These are phyloP conservation scores for Suhomyces canberraensis DNA, from an alignment of 805 yeast genomes.

Conservation along the genomic window DNA sequence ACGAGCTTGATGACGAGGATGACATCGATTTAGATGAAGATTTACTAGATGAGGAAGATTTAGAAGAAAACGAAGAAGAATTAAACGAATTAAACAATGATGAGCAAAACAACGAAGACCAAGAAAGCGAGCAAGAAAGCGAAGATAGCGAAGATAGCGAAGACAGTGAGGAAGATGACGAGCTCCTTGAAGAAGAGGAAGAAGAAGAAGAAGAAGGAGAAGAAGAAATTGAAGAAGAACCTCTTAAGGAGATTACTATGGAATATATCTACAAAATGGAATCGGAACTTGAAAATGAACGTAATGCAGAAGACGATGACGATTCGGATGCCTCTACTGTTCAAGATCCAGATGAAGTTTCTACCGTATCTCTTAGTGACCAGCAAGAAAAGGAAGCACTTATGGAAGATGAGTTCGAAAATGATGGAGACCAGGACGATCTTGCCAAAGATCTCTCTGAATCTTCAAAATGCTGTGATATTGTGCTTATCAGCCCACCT, in stretches of 20 bases:
- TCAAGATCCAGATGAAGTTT: constrained; percentile 19
- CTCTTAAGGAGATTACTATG: constrained; percentile 25
- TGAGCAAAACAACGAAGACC: constrained; percentile 12
- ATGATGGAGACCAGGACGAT: constrained; percentile 22
- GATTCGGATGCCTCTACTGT: constrained; percentile 17
- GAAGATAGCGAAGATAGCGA: constrained; percentile 14
- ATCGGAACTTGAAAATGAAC: constrained; percentile 8
- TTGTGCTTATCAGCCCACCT: constrained; percentile 47
- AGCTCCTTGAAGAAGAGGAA: constrained; percentile 3
- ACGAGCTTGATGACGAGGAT: constrained; percentile 12
- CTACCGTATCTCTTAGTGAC: constrained; percentile 15
- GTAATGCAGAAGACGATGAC: background rate
- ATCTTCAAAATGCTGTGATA: constrained; percentile 63
- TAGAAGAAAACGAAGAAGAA: constrained; percentile 14
- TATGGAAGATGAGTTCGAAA: constrained; percentile 14
- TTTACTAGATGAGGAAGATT: constrained; percentile 18
- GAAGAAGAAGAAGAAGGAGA: constrained; percentile 13
- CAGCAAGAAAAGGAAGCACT: constrained; percentile 15
- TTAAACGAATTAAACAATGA: constrained; percentile 17
- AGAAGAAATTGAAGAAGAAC: constrained; percentile 11
- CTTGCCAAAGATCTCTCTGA: constrained; percentile 34
- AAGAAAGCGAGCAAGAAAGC: constrained; percentile 11
- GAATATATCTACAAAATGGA: constrained; percentile 29
- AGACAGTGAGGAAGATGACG: constrained; percentile 15
- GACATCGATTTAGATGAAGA: constrained; percentile 17